These are phyloP conservation scores for Nemania serpens DNA, from an alignment of 2,329 filamentous ascomycete species.

Conservation along the genomic window DNA sequence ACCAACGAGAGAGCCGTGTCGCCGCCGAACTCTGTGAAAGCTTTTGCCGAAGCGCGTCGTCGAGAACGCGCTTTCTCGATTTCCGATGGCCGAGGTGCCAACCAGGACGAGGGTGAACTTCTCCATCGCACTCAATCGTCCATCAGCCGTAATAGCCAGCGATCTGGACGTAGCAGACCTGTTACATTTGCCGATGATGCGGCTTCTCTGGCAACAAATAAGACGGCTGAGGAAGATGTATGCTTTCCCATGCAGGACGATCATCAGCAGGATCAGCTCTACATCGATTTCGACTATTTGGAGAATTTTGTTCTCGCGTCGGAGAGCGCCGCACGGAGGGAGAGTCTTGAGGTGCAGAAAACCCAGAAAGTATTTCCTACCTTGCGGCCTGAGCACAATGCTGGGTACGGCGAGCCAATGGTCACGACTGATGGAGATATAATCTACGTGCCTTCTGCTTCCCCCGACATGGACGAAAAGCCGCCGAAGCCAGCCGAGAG, in stretches of 20 bases:
- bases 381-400: constrained; percentile 52
- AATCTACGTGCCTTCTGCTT: constrained; percentile 56
- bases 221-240: constrained; percentile 82
- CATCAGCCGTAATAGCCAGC: constrained; percentile 62
- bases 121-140: constrained; percentile 74
- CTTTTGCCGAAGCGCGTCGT: constrained; percentile 88
- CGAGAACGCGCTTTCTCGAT: constrained; percentile 74
- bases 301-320: constrained; percentile 80
- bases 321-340: constrained; percentile 54
- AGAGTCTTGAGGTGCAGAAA: constrained; percentile 55
- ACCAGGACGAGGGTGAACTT: constrained; percentile 54
- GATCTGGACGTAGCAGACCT: constrained; percentile 51
- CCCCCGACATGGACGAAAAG: constrained; percentile 56
- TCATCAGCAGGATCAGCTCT: constrained; percentile 70
- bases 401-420: constrained; percentile 40
- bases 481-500: constrained; percentile 37
- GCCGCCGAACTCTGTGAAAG: constrained; percentile 95
- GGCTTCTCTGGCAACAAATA: constrained; percentile 65
- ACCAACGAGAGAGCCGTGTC: constrained; percentile 70
- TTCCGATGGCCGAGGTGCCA: constrained; percentile 50
- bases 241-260: constrained; percentile 83
- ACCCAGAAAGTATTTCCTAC: constrained; percentile 63
- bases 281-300: constrained; percentile 90
- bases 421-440: constrained; percentile 62
- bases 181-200: constrained; percentile 62